Conservation (phyloP, 345 rosid genomes). For the Melaleuca alternifolia region DNA sequence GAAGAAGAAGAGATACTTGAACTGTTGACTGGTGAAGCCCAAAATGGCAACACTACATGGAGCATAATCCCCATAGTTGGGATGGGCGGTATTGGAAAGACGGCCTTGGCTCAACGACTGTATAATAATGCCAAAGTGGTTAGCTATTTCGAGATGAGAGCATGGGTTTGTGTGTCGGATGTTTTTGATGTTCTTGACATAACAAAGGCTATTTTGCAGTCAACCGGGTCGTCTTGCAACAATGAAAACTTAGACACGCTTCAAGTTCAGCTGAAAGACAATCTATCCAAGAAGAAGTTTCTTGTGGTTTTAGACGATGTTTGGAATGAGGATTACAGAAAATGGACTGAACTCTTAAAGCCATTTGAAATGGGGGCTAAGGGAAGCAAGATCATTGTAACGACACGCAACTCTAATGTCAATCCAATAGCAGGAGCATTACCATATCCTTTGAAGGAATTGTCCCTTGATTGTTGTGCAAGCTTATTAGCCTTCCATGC, state of each 20-base stretch:
- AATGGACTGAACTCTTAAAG: fast-evolving
- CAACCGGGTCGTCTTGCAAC: fast-evolving
- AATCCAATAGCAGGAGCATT: fast-evolving
- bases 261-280: neutral
- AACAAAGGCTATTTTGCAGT: neutral
- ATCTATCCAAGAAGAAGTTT: neutral
- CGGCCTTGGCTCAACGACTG: neutral
- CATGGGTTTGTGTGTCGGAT: neutral
- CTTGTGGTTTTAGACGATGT: neutral
- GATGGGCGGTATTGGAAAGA: neutral
- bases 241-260: fast-evolving
- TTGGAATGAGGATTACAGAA: neutral
- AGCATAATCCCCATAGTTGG: neutral
- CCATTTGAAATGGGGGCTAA: neutral
- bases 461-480: neutral
- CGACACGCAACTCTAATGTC: neutral
- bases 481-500: neutral
- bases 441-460: neutral
- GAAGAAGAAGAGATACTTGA: neutral
- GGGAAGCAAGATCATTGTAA: neutral
- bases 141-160: neutral
- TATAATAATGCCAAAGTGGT: neutral
- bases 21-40: neutral
- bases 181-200: neutral
- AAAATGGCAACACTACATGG: neutral